Conservation (phyloP, 495 filamentous ascomycete genomes). For the Podospora pseudoanserina region DNA sequence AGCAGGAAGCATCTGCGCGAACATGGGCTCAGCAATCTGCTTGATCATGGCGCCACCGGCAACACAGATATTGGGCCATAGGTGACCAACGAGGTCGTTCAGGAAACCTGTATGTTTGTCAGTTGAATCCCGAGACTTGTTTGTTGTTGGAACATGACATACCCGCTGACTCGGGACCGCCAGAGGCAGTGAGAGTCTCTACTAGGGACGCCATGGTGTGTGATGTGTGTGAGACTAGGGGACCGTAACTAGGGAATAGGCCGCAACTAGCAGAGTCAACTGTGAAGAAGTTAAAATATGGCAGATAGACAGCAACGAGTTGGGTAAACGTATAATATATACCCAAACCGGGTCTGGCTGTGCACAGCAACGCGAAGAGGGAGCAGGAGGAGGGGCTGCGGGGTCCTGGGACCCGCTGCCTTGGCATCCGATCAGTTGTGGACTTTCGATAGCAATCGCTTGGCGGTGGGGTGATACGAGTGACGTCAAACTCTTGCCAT, state of each 20-base stretch:
- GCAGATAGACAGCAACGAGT: not conserved
- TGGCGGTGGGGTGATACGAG: conserved; percentile 2
- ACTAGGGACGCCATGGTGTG: conserved; percentile 25
- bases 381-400: not conserved
- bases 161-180: conserved; percentile 25
- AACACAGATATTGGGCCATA: conserved; percentile 45
- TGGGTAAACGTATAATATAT: conserved; percentile 1
- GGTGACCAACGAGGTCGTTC: conserved; percentile 42
- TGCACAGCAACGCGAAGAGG: not conserved
- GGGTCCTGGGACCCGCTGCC: not conserved
- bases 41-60: conserved; percentile 37
- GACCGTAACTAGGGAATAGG: not conserved
- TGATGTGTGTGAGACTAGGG: not conserved
- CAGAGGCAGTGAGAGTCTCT: conserved; percentile 24
- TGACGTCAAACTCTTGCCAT: not conserved
- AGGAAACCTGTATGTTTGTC: conserved; percentile 31
- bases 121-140: not conserved
- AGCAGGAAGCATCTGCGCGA: conserved; percentile 37
- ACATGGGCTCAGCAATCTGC: conserved; percentile 40
- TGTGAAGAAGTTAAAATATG: not conserved
- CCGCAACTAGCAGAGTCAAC: not conserved
- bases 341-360: not conserved
- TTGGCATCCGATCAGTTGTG: conserved; percentile 4
- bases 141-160: not conserved
- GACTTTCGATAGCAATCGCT: not conserved